Base-by-base conservation (phyloP, 2,329 filamentous ascomycete genomes). In the Penicillium sp. region DNA sequence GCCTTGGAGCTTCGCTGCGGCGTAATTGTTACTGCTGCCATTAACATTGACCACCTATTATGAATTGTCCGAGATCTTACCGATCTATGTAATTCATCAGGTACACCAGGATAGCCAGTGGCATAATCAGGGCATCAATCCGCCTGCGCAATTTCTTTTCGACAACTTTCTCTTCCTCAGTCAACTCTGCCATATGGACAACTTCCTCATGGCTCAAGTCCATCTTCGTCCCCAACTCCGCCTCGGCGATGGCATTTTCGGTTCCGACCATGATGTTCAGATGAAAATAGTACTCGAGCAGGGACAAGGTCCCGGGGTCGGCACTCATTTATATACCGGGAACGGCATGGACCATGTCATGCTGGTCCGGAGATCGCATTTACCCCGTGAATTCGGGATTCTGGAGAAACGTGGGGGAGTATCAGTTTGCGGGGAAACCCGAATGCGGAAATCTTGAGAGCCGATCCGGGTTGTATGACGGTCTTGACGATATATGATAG, bases 41-140 rank as follows among this genome's bases (percentile, higher is more conserved):
- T 53, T 42, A 53, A 49, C 37, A 19, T 46, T 10, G 6, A 24
- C 1, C 15, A 3, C 5, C 3, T 17, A 9, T 24, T n/a, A 33
- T 22, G 22, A 4, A 15, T n/a, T 26, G 7, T 9, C 26, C 8
- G 2, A 4, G n/a, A 2, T 6, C 1, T 28, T 53, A 70, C 68
- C 69, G 63, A 50, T 72, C 69, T 37, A 71, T 70, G 41, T 72
- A 72, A 52, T 71, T 72, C 59, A 72, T 66, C 39, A 71, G 55
- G 42, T 71, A 71, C 6, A 70, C 64, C n/a, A 65, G 45, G 39
- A 72, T 67, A 24, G 71, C 62, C 48, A 70, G 53, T 9, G 69
- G 69, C 65, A 71, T 69, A 41, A 70, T 67, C 45, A 66, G 45
- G 2, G 54, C 37, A 51, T 72, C 69, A 41, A 72, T 70, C 34